Evolutionary conservation across 2,329 filamentous ascomycete genomes (phyloP), one percentile per base, ranked within the genome.

Genomic region (Monilinia fructicola): DNA sequence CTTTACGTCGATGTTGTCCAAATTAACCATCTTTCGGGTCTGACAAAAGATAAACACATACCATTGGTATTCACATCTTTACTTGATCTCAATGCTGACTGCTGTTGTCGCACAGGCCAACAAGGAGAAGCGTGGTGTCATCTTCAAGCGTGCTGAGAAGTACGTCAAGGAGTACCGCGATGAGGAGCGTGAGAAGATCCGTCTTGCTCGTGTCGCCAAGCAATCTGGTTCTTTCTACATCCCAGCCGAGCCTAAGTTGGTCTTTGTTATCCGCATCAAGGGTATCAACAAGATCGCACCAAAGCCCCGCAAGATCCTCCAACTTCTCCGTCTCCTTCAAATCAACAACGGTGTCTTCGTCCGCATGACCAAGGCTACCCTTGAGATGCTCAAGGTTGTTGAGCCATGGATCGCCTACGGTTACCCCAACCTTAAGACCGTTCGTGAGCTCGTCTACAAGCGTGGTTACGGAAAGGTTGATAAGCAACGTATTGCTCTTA

Each of bases 231-330:
- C 87, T 80, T 95, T 94, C 87, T 95, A 96, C 83, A 90, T 99
- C 76, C 90, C 92, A 73, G 93, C 92, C 73, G 93, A 99, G 88
- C 84, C 91, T 80, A 97, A 97, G 85, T 86, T 99, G 78, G 93
- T 94, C 85, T 99, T 99, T 82, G 89, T 99, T 77, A 85, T 98
- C 83, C 94, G 95, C 82, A 99, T 99, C 88, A 99, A 99, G 92
- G 95, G 89, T 96, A 98, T 99, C 93, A 98, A 98, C 92, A 99
- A 99, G 91, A 98, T 99, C 78, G 89, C 96, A 80, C 95, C 95
- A 77, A 98, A 99, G 91, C 96, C 96, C 83, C 93, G 95, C 87
- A 99, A 99, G 90, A 98, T 97, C 79, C 89, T 99, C 77, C 95
- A 99, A 85, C 92, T 99, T 70, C 93, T 99, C 81, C 94, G 95